phyloP scores from a whole-genome alignment of 1,139 yeast species.

The Debaryomycetaceae sp. region DNA sequence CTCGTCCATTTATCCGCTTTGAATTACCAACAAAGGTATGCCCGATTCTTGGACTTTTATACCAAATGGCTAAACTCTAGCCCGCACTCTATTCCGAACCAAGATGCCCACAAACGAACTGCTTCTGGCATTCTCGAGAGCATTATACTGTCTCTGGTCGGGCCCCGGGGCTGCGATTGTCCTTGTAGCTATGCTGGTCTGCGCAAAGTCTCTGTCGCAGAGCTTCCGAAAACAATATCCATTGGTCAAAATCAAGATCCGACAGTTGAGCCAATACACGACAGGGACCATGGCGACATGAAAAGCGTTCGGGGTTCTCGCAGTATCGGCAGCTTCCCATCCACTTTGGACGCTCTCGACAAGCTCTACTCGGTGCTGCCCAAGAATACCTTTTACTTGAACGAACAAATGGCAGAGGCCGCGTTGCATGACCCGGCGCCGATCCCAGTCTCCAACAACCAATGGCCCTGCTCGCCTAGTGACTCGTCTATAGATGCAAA shows the following conservation, averaged over 20 bases:
- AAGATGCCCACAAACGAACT: not conserved
- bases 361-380: slow-evolving; percentile 32
- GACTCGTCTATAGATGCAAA: too few relatives aligned
- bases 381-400: slow-evolving; percentile 25
- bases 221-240: not conserved
- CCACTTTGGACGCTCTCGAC: slow-evolving; percentile 22
- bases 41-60: slow-evolving; percentile 7
- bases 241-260: too few relatives aligned
- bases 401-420: slow-evolving; percentile 22
- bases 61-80: slow-evolving; percentile 7
- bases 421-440: not conserved
- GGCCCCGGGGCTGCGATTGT: not conserved
- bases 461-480: too few relatives aligned
- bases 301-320: not conserved
- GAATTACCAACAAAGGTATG: slow-evolving; percentile 5
- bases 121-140: not conserved
- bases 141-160: not conserved
- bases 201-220: not conserved
- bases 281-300: not conserved
- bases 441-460: too few relatives aligned
- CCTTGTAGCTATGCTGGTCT: not conserved
- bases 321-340: slow-evolving; percentile 5
- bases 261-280: slow-evolving; percentile 4
- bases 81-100: not conserved
- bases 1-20: slow-evolving; percentile 3